These are phyloP conservation scores for Yarrowia sp. DNA, from an alignment of 805 yeast genomes.

Conservation along the genomic window DNA sequence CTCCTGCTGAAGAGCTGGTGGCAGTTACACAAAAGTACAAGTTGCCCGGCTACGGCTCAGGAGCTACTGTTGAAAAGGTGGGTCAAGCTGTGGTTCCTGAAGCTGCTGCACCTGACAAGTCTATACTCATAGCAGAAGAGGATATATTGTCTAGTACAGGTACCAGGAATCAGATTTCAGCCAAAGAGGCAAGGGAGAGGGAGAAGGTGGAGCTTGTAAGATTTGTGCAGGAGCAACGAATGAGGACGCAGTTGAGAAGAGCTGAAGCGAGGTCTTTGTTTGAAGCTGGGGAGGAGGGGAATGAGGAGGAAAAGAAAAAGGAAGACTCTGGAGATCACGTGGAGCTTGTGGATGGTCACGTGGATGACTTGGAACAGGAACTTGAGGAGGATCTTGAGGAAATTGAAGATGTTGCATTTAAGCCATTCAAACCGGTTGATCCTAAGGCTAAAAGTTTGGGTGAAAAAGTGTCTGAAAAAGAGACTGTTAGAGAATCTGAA, in stretches of 20 bases:
- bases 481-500: too few species aligned
- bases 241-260: neutral
- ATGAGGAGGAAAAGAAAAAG: too few species aligned
- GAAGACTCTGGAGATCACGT: too few species aligned
- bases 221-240: neutral
- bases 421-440: too few species aligned
- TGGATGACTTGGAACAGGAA: too few species aligned
- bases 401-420: too few species aligned
- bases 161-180: neutral
- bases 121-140: conserved; percentile 6
- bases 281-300: too few species aligned
- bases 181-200: neutral
- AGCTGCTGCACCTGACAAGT: neutral
- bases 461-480: too few species aligned
- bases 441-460: too few species aligned
- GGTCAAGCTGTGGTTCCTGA: neutral
- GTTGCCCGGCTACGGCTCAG: neutral
- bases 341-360: too few species aligned
- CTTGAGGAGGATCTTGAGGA: too few species aligned
- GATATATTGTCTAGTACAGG: neutral
- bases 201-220: neutral
- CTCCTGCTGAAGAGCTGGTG: neutral
- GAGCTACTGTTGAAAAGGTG: conserved; percentile 19
- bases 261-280: neutral
- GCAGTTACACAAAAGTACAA: neutral